A percentile compares a stretch with the other conserved stretches of the same genome.
Evolutionary conservation across 495 filamentous ascomycete genomes (phyloP).

Genomic region (Aspergillus ostianus): DNA sequence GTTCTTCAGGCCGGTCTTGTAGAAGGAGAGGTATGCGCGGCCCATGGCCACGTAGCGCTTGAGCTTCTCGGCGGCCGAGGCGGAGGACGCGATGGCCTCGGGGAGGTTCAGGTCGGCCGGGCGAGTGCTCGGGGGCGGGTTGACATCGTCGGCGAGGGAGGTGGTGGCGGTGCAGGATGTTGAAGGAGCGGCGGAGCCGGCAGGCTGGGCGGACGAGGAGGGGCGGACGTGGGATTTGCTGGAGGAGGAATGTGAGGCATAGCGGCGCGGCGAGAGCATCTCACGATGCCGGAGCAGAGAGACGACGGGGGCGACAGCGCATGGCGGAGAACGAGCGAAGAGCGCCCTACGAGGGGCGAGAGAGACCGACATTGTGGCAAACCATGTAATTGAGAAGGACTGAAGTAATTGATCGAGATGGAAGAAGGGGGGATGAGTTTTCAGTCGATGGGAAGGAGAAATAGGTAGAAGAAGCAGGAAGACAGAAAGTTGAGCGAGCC

Average conservation of each 20-base stretch:
- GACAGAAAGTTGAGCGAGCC: constrained; percentile 3
- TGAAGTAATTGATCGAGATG: background rate
- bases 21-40: constrained; percentile 64
- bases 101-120: constrained; percentile 35
- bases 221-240: constrained; percentile 24
- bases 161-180: constrained; percentile 15
- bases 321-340: constrained; percentile 6
- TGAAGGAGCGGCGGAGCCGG: constrained; percentile 15
- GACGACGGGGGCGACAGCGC: constrained; percentile 3
- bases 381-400: background rate
- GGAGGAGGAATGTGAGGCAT: constrained; percentile 10
- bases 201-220: constrained; percentile 20
- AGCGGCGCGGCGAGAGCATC: constrained; percentile 1
- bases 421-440: background rate
- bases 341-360: constrained; percentile 8
- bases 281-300: constrained; percentile 1
- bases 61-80: constrained; percentile 29
- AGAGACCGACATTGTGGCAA: constrained; percentile 12
- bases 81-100: constrained; percentile 16
- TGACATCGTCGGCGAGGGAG: constrained; percentile 28
- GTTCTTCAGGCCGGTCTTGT: constrained; percentile 76
- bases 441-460: background rate
- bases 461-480: constrained; percentile 6
- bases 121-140: constrained; percentile 40
- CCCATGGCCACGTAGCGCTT: constrained; percentile 40